Base-by-base conservation (phyloP, 2,329 filamentous ascomycete species). In the Alternaria conjuncta region DNA sequence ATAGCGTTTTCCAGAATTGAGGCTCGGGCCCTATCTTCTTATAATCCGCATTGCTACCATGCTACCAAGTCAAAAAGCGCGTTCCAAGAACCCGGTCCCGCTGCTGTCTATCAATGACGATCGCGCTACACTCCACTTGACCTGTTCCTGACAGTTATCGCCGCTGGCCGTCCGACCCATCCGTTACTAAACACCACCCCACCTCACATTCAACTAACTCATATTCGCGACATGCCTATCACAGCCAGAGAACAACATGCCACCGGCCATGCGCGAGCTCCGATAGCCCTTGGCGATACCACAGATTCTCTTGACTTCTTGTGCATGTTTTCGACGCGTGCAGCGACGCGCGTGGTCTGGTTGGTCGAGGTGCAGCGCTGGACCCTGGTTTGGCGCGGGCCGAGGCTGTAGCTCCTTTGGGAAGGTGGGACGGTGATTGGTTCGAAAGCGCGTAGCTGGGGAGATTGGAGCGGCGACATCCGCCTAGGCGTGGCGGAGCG, bases 381-480 rank as follows among this genome's bases (percentile, higher is more conserved):
- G 21, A 46, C 49, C 44, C 44, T 49, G 55, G 13, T 49, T 10
- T 21, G 49, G 7, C 18, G 43, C 49, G 62, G 53, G 47, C 58
- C 62, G 58, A 55, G 54, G 49, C 30, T 21, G 44, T 64, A 32
- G n/a, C 61, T 46, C 10, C 50, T 61, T 64, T 36, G 51, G 61
- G 64, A 61, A 66, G 64, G 64, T 66, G 58, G 28, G 26, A 25
- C 8, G n/a, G 10, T 41, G 51, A 55, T 65, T 60, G 63, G 63
- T 41, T 11, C 55, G 36, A 30, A 41, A 6, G 43, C 46, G 20
- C n/a, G 18, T 15, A 9, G 20, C 7, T 26, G 51, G 53, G 36
- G 44, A 63, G 60, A 60, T 57, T 44, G 26, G 21, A 26, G 54
- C 63, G 63, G 63, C 54, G 60, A 57, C 30, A 21, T 41, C 63